A percentile compares a stretch with the other conserved stretches of the same genome.
phyloP scores from a whole-genome alignment of 495 filamentous ascomycete genomes.

The Tuber microsphaerosporum region DNA sequence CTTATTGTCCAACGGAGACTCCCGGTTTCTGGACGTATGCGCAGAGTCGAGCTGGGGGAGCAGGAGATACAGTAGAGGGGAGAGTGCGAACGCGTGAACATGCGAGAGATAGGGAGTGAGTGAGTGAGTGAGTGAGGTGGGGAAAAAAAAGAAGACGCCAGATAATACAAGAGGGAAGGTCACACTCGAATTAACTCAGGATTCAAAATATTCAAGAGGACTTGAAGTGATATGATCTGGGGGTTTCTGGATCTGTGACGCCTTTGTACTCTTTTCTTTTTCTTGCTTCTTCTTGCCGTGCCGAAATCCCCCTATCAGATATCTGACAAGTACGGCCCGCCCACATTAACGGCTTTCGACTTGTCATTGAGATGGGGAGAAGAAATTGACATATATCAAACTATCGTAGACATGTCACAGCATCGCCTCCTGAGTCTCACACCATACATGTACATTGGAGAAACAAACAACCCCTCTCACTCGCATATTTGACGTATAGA shows the following conservation, averaged over 20 bases:
- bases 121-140: neutral
- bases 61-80: neutral
- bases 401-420: constrained; percentile 1
- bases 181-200: neutral
- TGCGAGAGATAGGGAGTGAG: neutral
- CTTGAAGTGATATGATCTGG: neutral
- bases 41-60: neutral
- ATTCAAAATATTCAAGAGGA: neutral
- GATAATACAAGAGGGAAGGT: neutral
- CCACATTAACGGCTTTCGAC: neutral
- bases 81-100: neutral
- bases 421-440: neutral
- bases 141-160: neutral
- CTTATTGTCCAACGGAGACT: neutral
- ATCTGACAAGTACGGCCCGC: constrained; percentile 4
- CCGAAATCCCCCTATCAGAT: constrained; percentile 3
- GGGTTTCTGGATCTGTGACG: neutral
- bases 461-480: neutral
- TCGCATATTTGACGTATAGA: neutral
- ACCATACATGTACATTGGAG: neutral
- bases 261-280: neutral
- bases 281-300: neutral
- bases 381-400: constrained; percentile 2
- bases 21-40: neutral
- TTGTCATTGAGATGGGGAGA: neutral